Evolutionary conservation across 345 rosid species (phyloP).

Genomic region (Psidium friedrichsthalianum): DNA sequence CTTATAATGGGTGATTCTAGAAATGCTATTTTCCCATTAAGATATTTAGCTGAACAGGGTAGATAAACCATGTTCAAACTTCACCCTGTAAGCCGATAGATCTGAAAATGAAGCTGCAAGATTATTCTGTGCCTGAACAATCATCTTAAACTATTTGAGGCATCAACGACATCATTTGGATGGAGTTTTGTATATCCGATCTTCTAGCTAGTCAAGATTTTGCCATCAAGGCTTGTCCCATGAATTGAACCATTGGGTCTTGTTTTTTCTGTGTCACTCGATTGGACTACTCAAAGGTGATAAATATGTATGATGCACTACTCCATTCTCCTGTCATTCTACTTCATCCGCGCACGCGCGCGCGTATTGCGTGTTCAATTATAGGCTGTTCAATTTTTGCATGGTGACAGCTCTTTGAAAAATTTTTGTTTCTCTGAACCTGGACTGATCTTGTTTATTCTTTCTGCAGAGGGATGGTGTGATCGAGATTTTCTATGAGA

Average conservation of each 20-base stretch:
- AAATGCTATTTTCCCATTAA: background rate
- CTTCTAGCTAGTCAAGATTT: background rate
- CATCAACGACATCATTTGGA: background rate
- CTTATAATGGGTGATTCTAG: background rate
- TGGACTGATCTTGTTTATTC: background rate
- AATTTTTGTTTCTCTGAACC: background rate
- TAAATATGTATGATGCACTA: background rate
- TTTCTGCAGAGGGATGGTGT: constrained; percentile 63
- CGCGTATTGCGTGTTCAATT: no score
- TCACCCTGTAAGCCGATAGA: background rate
- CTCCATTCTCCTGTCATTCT: background rate
- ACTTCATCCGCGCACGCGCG: background rate
- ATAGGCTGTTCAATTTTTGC: background rate
- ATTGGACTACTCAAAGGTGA: background rate
- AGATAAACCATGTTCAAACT: background rate
- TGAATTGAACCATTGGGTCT: background rate
- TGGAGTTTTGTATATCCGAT: background rate
- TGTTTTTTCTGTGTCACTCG: background rate
- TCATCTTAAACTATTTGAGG: background rate
- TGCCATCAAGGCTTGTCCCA: background rate
- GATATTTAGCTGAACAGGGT: background rate
- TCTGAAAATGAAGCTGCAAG: background rate
- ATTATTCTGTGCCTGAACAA: background rate
- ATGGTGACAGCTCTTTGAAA: background rate
- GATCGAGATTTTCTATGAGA: constrained; percentile 90